A percentile compares a stretch with the other conserved stretches of the same genome.
These are phyloP conservation scores for Nymphaea thermarum DNA, from an alignment of 164 flowering plant genomes.

Conservation along the genomic window DNA sequence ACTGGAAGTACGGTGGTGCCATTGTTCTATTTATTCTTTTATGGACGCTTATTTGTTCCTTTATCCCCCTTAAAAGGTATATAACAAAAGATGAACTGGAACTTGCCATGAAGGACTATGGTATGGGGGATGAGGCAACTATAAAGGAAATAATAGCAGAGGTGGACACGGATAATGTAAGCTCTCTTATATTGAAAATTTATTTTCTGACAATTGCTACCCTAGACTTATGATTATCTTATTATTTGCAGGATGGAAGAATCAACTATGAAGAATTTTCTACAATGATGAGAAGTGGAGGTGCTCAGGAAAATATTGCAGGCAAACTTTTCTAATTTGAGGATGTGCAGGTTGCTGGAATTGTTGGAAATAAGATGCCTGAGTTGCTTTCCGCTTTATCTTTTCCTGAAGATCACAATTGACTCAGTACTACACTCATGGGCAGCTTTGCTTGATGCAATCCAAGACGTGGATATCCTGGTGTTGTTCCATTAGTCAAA, in stretches of 20 bases:
- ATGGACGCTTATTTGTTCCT: neutral
- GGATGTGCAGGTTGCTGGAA: neutral
- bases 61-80: constrained; percentile 25
- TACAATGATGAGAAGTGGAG: constrained; percentile 61
- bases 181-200: constrained; percentile 7
- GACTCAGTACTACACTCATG: too few species aligned
- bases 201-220: too few species aligned
- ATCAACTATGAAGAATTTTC: constrained; percentile 54
- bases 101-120: constrained; percentile 62
- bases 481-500: too few species aligned
- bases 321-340: constrained; percentile 23
- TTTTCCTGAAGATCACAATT: too few species aligned
- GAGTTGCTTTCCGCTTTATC: too few species aligned
- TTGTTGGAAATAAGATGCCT: too few species aligned
- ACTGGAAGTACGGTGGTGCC: too few species aligned
- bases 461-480: too few species aligned
- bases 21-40: neutral
- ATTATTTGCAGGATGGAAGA: constrained; percentile 47
- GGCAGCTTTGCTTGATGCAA: too few species aligned
- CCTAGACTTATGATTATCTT: constrained; percentile 1
- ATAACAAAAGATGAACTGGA: constrained; percentile 81
- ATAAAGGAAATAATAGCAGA: constrained; percentile 71
- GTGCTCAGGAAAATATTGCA: constrained; percentile 10
- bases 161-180: constrained; percentile 83
- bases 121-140: constrained; percentile 65